A percentile compares a stretch with the other conserved stretches of the same genome.
Evolutionary conservation across 2,329 filamentous ascomycete genomes (phyloP).

Genomic region (Cladobotryum protrusum): DNA sequence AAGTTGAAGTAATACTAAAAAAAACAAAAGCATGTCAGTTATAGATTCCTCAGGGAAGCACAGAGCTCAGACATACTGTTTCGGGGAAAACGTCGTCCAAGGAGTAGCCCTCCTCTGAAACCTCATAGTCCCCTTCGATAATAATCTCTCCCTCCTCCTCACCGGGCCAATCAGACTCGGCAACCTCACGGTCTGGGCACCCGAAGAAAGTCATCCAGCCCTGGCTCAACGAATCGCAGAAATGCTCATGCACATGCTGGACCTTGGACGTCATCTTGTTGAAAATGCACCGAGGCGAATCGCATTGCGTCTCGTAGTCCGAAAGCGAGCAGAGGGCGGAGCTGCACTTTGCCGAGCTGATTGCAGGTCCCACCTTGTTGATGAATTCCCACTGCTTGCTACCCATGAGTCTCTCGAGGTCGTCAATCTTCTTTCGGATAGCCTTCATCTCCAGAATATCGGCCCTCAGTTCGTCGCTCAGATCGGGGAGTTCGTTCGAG

Average conservation of each 20-base stretch:
- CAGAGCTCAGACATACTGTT: too few species aligned
- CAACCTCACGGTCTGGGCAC: background rate
- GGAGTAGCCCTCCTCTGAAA: too few species aligned
- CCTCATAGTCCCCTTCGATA: conserved; percentile 1
- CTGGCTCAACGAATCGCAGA: conserved; percentile 8
- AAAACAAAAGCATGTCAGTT: background rate
- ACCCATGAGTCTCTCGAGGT: conserved; percentile 1
- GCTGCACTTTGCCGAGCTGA: too few species aligned
- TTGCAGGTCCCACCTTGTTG: background rate
- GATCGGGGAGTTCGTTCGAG: background rate
- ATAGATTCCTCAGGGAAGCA: background rate
- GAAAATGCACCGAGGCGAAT: too few species aligned
- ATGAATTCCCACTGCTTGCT: conserved; percentile 6
- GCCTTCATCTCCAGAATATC: conserved; percentile 2
- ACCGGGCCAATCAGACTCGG: background rate
- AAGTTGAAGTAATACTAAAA: conserved; percentile 1
- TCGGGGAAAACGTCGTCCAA: too few species aligned
- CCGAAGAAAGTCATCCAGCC: conserved; percentile 7
- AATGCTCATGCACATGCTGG: conserved; percentile 2
- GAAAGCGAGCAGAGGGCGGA: too few species aligned
- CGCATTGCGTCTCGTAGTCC: too few species aligned
- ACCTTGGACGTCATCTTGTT: background rate
- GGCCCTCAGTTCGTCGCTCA: background rate
- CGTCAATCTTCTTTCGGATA: conserved; percentile 2
- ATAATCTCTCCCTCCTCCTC: conserved; percentile 1